Evolutionary conservation across 2,329 filamentous ascomycete genomes (phyloP).

Genomic region (Plectosphaerella cucumerina): DNA sequence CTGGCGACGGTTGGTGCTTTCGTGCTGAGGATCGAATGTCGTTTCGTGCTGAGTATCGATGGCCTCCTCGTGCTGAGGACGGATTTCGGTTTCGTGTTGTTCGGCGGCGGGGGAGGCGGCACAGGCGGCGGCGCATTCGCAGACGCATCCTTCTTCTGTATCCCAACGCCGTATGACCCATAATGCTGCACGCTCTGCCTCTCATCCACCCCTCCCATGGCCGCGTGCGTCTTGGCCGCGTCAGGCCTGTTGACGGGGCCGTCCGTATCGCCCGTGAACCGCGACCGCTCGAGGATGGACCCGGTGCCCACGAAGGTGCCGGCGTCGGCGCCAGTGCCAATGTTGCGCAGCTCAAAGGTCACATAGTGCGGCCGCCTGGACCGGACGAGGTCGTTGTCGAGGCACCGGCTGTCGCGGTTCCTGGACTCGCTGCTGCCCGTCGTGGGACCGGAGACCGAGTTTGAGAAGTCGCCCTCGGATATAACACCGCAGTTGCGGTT

Average conservation of each 20-base stretch:
- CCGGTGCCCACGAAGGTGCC: background rate
- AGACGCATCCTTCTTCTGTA: background rate
- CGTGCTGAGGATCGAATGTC: too few relatives aligned
- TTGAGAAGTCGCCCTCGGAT: constrained; percentile 4
- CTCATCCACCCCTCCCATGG: background rate
- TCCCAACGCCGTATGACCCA: background rate
- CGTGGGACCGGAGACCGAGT: background rate
- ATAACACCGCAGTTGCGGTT: constrained; percentile 9
- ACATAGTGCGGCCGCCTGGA: background rate
- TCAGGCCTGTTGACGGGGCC: background rate
- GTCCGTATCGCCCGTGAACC: background rate
- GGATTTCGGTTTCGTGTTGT: too few relatives aligned
- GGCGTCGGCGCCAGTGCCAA: background rate
- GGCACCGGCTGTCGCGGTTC: background rate
- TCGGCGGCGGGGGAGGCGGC: too few relatives aligned
- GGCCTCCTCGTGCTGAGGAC: too few relatives aligned
- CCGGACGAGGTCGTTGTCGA: background rate
- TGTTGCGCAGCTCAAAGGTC: background rate
- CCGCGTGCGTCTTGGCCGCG: background rate
- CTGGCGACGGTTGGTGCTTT: too few relatives aligned
- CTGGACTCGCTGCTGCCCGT: background rate
- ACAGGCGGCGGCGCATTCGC: too few relatives aligned
- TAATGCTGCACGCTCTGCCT: background rate
- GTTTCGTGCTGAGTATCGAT: too few relatives aligned
- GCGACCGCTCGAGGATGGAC: background rate